Base-by-base conservation (phyloP, 371 early-diverging fungal species). In the Syncephalastrum racemosum region DNA sequence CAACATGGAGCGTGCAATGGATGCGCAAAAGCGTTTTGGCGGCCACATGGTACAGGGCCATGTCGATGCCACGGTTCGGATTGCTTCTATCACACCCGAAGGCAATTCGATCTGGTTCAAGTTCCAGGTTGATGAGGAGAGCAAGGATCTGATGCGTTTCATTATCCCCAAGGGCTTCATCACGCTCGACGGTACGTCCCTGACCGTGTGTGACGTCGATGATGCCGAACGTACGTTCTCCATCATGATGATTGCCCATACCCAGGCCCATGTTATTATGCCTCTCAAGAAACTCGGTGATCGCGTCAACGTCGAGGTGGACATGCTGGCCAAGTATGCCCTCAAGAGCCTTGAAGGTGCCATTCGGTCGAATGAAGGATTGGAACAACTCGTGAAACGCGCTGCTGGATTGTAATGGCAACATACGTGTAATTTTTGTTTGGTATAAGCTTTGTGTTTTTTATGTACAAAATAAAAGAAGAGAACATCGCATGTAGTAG, bases 41-140 rank as follows among this genome's bases (percentile, higher is more conserved):
- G 98, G 98, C 0, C 98, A 98, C 69, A 88, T 95, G 78, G 98
- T 98, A 22, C 96, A 96, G 70, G 98, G 97, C 5, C 98, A 98
- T 67, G 92, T 98, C 44, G 97, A 98, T 66, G 79, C 83, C 16
- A 92, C 94, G 0, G 91, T 90, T 24, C 78, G 79, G 18, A 87
- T 98, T 48, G 62, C 79, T 27, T 67, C 76, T 24, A 81, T 87
- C n/a, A 85, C 78, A 4, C 91, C 91, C 13, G 98, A 98, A 59
- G 92, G 83, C 19, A 94, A 96, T 70, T 92, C 96, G 13, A 67
- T 96, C 27, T 85, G 92, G 73, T 83, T 85, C 67, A 90, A 83
- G 53, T 86, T 97, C 68, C 75, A 83, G 50, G 75, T 92, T 23
- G 53, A 67, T 1, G 80, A 80, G 43, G 64, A 71, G 1, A 72